phyloP scores from a whole-genome alignment of 345 rosid species.

The Citrus medica region DNA sequence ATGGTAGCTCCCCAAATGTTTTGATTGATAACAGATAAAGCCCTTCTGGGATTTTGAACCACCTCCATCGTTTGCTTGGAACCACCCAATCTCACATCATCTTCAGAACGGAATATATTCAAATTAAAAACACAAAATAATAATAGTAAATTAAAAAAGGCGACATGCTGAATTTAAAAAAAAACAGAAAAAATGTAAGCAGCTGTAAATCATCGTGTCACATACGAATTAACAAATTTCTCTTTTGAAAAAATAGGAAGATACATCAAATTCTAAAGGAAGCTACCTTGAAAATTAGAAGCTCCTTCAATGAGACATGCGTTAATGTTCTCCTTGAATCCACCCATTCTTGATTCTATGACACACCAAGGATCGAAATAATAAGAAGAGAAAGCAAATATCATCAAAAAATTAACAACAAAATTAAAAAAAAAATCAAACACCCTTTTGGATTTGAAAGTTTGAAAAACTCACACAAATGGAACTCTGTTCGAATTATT shows the following conservation, averaged over 20 bases:
- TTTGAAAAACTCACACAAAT: background rate
- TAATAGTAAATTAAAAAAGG: background rate
- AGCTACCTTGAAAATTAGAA: slow-evolving; percentile 40
- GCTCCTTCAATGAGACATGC: slow-evolving; percentile 7
- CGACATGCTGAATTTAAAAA: background rate
- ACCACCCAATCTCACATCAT: slow-evolving; percentile 9
- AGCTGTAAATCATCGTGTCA: background rate
- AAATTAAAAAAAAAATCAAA: background rate
- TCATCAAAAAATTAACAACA: background rate
- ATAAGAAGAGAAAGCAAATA: slow-evolving; percentile 13
- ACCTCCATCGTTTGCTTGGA: slow-evolving; percentile 19
- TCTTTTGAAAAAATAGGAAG: background rate
- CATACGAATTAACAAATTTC: too few species aligned
- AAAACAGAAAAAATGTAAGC: too few species aligned
- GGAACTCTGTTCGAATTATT: background rate
- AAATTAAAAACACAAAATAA: background rate
- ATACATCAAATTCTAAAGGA: background rate
- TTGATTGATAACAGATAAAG: slow-evolving; percentile 59
- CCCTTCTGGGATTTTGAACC: slow-evolving; percentile 57
- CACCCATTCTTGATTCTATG: slow-evolving; percentile 46
- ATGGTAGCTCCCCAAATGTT: slow-evolving; percentile 56
- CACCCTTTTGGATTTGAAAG: background rate
- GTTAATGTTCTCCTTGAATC: slow-evolving; percentile 71
- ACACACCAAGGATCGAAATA: slow-evolving; percentile 1
- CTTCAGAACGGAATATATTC: background rate